Evolutionary conservation across 495 filamentous ascomycete species (phyloP).

Genomic region (Penicillium paradoxum): DNA sequence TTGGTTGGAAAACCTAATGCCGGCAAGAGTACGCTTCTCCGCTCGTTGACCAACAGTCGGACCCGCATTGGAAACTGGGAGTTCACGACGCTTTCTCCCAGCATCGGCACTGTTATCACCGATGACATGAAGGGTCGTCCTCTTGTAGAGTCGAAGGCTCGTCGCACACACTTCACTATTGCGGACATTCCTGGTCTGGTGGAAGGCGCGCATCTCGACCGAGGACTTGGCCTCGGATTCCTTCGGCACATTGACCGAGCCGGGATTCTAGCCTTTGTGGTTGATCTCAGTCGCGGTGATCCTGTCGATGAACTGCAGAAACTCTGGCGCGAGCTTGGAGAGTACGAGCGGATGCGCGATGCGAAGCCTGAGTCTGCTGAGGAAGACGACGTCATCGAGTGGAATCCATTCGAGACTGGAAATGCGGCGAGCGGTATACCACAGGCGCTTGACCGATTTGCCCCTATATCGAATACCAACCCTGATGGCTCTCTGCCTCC

Average conservation of each 20-base stretch:
- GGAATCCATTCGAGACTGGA: slow-evolving; percentile 20
- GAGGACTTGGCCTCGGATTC: slow-evolving; percentile 86
- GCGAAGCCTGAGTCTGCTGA: slow-evolving; percentile 52
- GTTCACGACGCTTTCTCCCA: slow-evolving; percentile 91
- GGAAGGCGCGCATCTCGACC: slow-evolving; percentile 84
- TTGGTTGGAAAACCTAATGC: slow-evolving; percentile 94
- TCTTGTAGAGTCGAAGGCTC: slow-evolving; percentile 36
- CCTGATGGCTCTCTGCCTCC: slow-evolving; percentile 25
- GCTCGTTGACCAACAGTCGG: slow-evolving; percentile 77
- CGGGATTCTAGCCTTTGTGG: slow-evolving; percentile 84
- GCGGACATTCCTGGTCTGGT: slow-evolving; percentile 95
- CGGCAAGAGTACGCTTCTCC: slow-evolving; percentile 88
- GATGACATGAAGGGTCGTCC: slow-evolving; percentile 74
- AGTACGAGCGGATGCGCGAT: slow-evolving; percentile 72
- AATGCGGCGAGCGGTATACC: slow-evolving; percentile 14
- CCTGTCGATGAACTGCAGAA: slow-evolving; percentile 70
- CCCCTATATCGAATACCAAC: slow-evolving; percentile 13
- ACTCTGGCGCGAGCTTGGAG: slow-evolving; percentile 83
- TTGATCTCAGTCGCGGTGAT: slow-evolving; percentile 78
- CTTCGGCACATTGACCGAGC: slow-evolving; percentile 92
- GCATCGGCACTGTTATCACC: slow-evolving; percentile 90
- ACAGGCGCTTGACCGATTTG: slow-evolving; percentile 6
- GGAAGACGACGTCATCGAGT: slow-evolving; percentile 29
- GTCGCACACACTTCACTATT: slow-evolving; percentile 76
- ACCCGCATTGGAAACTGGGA: slow-evolving; percentile 92